A percentile compares a stretch with the other conserved stretches of the same genome.
phyloP scores from a whole-genome alignment of 768 basidiomycete genomes.

The Lactarius hengduanensis region DNA sequence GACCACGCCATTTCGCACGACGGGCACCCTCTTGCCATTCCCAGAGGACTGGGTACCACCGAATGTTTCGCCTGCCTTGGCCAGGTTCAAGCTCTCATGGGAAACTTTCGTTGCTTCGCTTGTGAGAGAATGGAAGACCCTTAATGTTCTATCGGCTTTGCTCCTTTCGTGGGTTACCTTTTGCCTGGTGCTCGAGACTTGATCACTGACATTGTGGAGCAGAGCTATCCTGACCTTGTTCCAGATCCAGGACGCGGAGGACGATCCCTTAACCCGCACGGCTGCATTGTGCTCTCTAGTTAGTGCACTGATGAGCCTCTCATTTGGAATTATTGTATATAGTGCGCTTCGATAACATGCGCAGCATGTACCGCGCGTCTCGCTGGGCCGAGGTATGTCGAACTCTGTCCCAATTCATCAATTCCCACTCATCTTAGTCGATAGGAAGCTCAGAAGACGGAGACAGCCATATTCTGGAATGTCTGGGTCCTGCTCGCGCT shows the following conservation, averaged over 20 bases:
- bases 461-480: constrained; percentile 56
- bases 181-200: background rate
- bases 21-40: constrained; percentile 31
- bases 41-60: constrained; percentile 42
- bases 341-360: constrained; percentile 69
- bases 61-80: constrained; percentile 59
- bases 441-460: constrained; percentile 57
- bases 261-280: constrained; percentile 62
- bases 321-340: constrained; percentile 75
- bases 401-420: background rate
- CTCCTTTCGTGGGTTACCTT: constrained; percentile 30
- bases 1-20: background rate
- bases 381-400: constrained; percentile 64
- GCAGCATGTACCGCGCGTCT: constrained; percentile 66
- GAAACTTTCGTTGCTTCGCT: constrained; percentile 69
- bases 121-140: constrained; percentile 73
- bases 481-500: constrained; percentile 67
- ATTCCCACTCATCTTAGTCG: background rate
- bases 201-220: constrained; percentile 9
- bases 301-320: constrained; percentile 66
- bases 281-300: constrained; percentile 62
- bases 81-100: constrained; percentile 66
- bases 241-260: constrained; percentile 49
- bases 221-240: constrained; percentile 73
- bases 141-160: constrained; percentile 71